Base-by-base conservation (phyloP, 371 early-diverging fungal species). In the Circinella umbellata region DNA sequence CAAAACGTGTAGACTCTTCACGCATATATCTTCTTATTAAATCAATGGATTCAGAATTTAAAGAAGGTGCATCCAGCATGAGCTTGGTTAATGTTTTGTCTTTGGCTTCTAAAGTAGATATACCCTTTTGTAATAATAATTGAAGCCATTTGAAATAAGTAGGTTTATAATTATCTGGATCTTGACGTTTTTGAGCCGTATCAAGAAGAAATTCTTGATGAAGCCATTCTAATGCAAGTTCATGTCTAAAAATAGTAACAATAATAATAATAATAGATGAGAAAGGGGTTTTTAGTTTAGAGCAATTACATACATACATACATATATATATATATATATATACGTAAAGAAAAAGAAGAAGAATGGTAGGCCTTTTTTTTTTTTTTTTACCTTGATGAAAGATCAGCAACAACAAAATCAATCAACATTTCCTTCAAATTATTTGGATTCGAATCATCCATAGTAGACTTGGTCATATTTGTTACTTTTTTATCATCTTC, bases 171-270 rank as follows among this genome's bases (percentile, higher is more conserved):
- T 64, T 51, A 11, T 51, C 15, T 51, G 57, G 57, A n/a, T 67
- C 61, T 10, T 36, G n/a, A 48, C 71, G 64, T 20, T 64, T 57
- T 34, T 59, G 27, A n/a, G 66, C 57, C 34, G 66, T 66, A 48
- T 84, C 84, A 42, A 51, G 51, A 17, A 70, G 57, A 55, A 72
- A 77, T 57, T 82, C 85, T 68, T 80, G 80, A 66, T 81, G 66
- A 38, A 85, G 64, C 85, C 85, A 85, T 53, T 74, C 76, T 10
- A 80, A 51, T 14, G 81, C 85, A 34, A 85, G 72, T 39, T 82
- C 85, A 36, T 73, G 55, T 63, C 84, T 84, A 71, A 27, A 1
- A 27, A 27, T 46, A 38, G 13, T 20, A 34, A 27, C 2, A 27
- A 27, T 46, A 38, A 18, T 20, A 34, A 39, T n/a, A 47, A 20